phyloP scores from a whole-genome alignment of 345 rosid species.

The Brassica juncea region DNA sequence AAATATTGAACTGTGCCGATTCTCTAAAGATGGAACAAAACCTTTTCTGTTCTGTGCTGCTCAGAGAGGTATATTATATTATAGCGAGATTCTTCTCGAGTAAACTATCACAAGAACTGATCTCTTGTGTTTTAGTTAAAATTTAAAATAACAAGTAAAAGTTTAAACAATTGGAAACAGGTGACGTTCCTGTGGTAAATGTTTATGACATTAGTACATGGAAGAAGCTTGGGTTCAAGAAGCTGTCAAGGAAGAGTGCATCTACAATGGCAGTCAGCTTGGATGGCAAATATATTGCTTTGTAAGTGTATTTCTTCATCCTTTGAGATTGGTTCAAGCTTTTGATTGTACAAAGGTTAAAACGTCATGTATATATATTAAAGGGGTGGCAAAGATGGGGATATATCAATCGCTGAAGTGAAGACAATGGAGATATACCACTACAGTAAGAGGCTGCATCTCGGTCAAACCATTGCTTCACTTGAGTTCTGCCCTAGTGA shows the following conservation, averaged over 20 bases:
- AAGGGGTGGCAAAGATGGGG: slow-evolving; percentile 96
- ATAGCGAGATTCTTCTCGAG: background rate
- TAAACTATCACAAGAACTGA: background rate
- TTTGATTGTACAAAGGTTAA: background rate
- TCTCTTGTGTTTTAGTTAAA: slow-evolving; percentile 20
- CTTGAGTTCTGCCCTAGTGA: slow-evolving; percentile 83
- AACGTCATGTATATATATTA: background rate
- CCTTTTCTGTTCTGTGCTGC: slow-evolving; percentile 87
- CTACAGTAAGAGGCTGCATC: slow-evolving; percentile 89
- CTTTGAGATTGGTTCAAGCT: background rate
- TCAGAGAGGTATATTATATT: slow-evolving; percentile 55
- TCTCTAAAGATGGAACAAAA: slow-evolving; percentile 92
- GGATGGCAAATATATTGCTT: slow-evolving; percentile 93
- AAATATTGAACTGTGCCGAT: slow-evolving; percentile 76
- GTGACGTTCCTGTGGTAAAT: slow-evolving; percentile 63
- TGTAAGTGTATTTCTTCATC: slow-evolving; percentile 57
- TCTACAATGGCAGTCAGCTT: slow-evolving; percentile 78
- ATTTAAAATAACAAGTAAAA: slow-evolving; percentile 3
- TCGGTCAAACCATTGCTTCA: slow-evolving; percentile 64
- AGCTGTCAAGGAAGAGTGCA: slow-evolving; percentile 81
- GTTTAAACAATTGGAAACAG: slow-evolving; percentile 47
- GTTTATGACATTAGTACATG: slow-evolving; percentile 92
- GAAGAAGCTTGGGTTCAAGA: slow-evolving; percentile 89
- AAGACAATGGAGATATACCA: slow-evolving; percentile 91
- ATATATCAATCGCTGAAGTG: slow-evolving; percentile 72